Percentiles rank a stretch among this genome's conserved stretches.
Evolutionary conservation across 2,329 filamentous ascomycete genomes (phyloP).

Genomic region (Fonsecaea pugnacius): DNA sequence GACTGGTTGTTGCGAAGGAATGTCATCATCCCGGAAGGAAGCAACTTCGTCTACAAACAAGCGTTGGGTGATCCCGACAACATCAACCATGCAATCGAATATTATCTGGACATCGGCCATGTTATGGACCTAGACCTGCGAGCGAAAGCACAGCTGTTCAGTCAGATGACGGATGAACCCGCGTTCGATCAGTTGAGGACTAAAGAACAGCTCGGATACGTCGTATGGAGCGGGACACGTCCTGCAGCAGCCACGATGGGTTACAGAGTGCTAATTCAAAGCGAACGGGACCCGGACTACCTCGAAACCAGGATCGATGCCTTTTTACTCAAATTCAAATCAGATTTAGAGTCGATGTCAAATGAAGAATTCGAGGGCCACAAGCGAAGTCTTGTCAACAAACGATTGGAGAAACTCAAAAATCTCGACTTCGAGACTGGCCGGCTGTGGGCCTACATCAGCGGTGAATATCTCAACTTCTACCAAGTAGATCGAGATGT

Average conservation of each 20-base stretch:
- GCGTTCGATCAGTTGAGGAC: constrained; percentile 93
- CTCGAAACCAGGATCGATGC: constrained; percentile 85
- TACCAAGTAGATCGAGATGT: constrained; percentile 80
- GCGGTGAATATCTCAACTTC: constrained; percentile 87
- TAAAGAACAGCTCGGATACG: constrained; percentile 93
- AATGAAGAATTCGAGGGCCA: constrained; percentile 86
- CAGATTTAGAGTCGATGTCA: constrained; percentile 73
- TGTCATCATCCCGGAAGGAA: constrained; percentile 75
- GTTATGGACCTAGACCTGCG: constrained; percentile 70
- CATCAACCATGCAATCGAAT: constrained; percentile 84
- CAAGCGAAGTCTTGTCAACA: constrained; percentile 85
- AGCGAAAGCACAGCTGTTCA: constrained; percentile 78
- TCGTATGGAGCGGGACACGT: constrained; percentile 82
- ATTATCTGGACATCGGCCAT: constrained; percentile 72
- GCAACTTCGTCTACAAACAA: constrained; percentile 82
- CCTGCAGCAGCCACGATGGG: constrained; percentile 77
- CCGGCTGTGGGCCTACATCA: constrained; percentile 83
- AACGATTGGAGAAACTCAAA: constrained; percentile 86
- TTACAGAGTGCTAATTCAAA: constrained; percentile 90
- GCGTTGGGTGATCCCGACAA: constrained; percentile 84
- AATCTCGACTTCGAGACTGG: constrained; percentile 84
- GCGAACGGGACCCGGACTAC: constrained; percentile 81
- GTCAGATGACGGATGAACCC: constrained; percentile 90
- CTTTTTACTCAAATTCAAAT: constrained; percentile 72
- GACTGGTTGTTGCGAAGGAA: constrained; percentile 82